Evolutionary conservation across 2,329 filamentous ascomycete species (phyloP).

Genomic region (Fusarium sp.): DNA sequence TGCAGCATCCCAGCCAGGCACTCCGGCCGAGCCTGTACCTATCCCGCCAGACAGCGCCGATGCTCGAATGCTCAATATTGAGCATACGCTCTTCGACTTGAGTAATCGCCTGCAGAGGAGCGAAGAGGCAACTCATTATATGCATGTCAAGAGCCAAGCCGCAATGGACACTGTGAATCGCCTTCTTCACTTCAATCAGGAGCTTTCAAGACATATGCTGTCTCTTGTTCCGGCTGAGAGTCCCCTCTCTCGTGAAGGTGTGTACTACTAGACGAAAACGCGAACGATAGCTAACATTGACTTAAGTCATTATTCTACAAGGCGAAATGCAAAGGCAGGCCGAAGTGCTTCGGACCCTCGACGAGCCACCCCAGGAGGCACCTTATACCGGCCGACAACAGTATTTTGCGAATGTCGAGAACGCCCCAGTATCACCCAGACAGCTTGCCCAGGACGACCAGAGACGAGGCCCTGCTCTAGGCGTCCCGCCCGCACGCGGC

Average conservation of each 20-base stretch:
- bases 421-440: slow-evolving; percentile 85
- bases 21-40: slow-evolving; percentile 83
- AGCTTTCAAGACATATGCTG: slow-evolving; percentile 79
- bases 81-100: slow-evolving; percentile 85
- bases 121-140: slow-evolving; percentile 82
- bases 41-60: slow-evolving; percentile 78
- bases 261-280: slow-evolving; percentile 46
- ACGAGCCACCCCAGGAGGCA: slow-evolving; percentile 71
- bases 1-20: slow-evolving; percentile 79
- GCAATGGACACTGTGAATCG: slow-evolving; percentile 83
- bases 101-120: slow-evolving; percentile 78
- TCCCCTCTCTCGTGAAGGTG: slow-evolving; percentile 83
- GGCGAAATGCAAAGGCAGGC: slow-evolving; percentile 68
- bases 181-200: slow-evolving; percentile 79
- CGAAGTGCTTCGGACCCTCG: slow-evolving; percentile 64
- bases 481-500: slow-evolving; percentile 66
- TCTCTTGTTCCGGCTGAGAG: slow-evolving; percentile 80
- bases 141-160: slow-evolving; percentile 83
- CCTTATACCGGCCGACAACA: slow-evolving; percentile 73
- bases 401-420: slow-evolving; percentile 74
- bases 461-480: slow-evolving; percentile 76
- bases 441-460: slow-evolving; percentile 88
- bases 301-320: slow-evolving; percentile 64
- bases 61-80: slow-evolving; percentile 75
- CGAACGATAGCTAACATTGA: slow-evolving; percentile 25